phyloP scores from a whole-genome alignment of 2,329 filamentous ascomycete species.

The Pyrenochaeta sp. region DNA sequence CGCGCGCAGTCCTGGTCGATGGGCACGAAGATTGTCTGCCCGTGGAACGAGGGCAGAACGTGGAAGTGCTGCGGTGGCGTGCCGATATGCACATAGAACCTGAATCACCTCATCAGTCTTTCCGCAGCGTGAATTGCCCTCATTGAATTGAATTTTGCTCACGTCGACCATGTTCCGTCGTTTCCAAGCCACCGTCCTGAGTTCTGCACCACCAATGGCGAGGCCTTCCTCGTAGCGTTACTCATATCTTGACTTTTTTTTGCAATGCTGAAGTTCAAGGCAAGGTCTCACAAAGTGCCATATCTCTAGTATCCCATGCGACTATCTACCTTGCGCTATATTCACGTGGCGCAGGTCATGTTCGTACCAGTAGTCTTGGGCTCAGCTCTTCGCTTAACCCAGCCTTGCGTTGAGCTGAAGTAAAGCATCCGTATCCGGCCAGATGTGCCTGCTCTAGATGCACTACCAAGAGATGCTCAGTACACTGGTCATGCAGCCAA shows the following conservation, averaged over 20 bases:
- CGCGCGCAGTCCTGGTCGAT: constrained; percentile 54
- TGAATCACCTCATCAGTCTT: no score
- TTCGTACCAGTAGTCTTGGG: not conserved
- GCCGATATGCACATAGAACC: constrained; percentile 33
- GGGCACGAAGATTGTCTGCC: constrained; percentile 19
- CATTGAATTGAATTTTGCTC: not conserved
- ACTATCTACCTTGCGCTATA: no score
- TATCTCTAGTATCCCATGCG: no score
- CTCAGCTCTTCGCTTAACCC: not conserved
- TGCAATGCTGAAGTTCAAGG: no score
- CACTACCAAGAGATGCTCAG: no score
- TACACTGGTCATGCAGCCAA: constrained; percentile 1
- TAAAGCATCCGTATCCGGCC: not conserved
- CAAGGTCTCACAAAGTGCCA: no score
- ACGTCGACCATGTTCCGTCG: constrained; percentile 33
- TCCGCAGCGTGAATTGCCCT: no score
- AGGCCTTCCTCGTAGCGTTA: not conserved
- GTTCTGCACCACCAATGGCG: constrained; percentile 13
- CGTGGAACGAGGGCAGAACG: constrained; percentile 30
- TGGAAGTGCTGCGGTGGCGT: constrained; percentile 35
- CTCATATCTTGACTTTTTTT: not conserved
- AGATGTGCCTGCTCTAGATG: no score
- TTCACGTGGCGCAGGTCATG: no score
- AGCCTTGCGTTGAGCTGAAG: not conserved
- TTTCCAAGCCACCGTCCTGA: constrained; percentile 22